phyloP scores from a whole-genome alignment of 176 grass and related monocot species.

The Ananas comosus region DNA sequence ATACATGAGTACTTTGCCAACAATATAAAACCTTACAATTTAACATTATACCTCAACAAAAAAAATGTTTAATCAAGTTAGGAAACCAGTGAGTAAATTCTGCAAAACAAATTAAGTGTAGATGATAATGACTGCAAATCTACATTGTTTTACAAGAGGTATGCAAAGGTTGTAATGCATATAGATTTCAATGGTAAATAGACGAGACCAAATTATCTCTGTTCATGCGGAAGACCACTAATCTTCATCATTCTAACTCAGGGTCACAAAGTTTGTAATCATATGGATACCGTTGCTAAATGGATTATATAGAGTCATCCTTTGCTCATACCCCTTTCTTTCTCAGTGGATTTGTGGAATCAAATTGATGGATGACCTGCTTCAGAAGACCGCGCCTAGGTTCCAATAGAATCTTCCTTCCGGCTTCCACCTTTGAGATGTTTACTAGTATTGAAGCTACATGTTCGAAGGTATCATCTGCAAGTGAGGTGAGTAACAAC shows the following conservation, averaged over 20 bases:
- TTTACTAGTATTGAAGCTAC: constrained; percentile 84
- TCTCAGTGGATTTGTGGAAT: constrained; percentile 89
- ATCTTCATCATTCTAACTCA: no score
- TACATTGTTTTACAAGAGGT: no score
- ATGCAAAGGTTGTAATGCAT: neutral
- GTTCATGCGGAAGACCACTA: constrained; percentile 16
- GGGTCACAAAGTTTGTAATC: no score
- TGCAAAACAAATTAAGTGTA: no score
- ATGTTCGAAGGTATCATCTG: constrained; percentile 76
- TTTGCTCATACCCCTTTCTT: constrained; percentile 66
- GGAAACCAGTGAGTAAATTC: no score
- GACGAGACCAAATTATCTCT: neutral
- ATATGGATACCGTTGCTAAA: no score
- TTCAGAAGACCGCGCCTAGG: constrained; percentile 79
- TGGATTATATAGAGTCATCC: neutral
- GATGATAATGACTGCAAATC: no score
- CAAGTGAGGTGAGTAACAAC: constrained; percentile 14
- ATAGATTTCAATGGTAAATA: neutral
- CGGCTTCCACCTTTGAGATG: constrained; percentile 83
- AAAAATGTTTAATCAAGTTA: no score
- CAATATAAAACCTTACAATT: no score
- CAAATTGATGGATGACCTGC: constrained; percentile 71
- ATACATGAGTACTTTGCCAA: no score
- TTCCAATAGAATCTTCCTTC: constrained; percentile 80
- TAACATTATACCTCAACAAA: no score